These are phyloP conservation scores for Marasmius tenuissimus DNA, from an alignment of 1,284 basidiomycete genomes.

Conservation along the genomic window DNA sequence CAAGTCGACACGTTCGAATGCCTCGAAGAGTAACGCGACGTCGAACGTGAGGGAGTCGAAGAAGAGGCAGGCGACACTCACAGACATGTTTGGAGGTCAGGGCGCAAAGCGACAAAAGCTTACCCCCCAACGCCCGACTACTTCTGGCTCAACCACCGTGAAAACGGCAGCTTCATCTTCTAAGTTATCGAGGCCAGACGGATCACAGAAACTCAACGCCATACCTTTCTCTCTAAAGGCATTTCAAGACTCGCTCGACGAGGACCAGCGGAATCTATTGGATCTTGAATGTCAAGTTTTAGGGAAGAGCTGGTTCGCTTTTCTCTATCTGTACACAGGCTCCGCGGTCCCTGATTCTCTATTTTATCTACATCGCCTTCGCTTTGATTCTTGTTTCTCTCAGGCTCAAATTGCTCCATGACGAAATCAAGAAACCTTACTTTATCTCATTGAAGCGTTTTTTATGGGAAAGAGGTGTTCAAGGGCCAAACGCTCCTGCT, in stretches of 20 bases:
- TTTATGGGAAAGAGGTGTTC: constrained; percentile 68
- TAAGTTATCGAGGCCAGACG: constrained; percentile 2
- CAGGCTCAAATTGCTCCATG: constrained; percentile 72
- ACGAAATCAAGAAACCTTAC: constrained; percentile 74
- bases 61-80: constrained; percentile 66
- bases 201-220: constrained; percentile 54
- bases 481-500: constrained; percentile 47
- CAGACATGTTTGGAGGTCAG: constrained; percentile 52
- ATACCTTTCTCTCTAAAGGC: constrained; percentile 66
- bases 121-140: neutral
- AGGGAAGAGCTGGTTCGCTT: constrained; percentile 69
- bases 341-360: constrained; percentile 2
- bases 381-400: neutral
- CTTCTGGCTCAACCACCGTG: neutral
- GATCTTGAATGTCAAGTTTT: constrained; percentile 69
- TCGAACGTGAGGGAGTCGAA: constrained; percentile 27
- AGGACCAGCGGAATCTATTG: constrained; percentile 59
- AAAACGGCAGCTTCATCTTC: neutral
- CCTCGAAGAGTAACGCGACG: constrained; percentile 1
- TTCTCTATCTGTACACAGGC: neutral
- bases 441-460: constrained; percentile 72
- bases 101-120: neutral
- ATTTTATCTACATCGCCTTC: neutral
- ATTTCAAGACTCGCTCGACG: constrained; percentile 55
- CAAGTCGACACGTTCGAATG: neutral